These are phyloP conservation scores for Starmera dryadoides DNA, from an alignment of 805 yeast genomes.

Conservation along the genomic window DNA sequence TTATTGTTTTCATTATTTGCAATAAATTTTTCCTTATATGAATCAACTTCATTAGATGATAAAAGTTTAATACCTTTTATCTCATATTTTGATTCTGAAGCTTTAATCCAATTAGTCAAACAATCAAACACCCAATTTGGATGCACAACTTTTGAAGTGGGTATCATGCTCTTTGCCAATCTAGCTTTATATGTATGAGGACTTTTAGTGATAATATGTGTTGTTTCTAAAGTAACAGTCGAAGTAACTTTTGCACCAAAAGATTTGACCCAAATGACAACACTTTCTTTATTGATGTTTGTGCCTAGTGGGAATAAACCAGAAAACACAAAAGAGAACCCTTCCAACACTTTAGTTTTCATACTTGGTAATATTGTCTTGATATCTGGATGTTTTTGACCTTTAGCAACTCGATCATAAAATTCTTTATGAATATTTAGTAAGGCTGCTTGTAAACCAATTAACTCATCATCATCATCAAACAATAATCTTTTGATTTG, in stretches of 20 bases:
- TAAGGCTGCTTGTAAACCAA: slow-evolving; percentile 54
- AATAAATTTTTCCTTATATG: slow-evolving; percentile 23
- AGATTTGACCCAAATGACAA: slow-evolving; percentile 85
- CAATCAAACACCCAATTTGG: slow-evolving; percentile 93
- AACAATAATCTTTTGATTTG: slow-evolving; percentile 48
- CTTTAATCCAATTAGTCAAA: slow-evolving; percentile 68
- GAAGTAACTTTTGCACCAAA: slow-evolving; percentile 84
- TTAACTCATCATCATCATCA: slow-evolving; percentile 79
- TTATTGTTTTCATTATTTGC: slow-evolving; percentile 32
- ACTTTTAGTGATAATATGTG: slow-evolving; percentile 81
- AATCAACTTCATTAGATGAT: slow-evolving; percentile 31
- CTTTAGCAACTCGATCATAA: slow-evolving; percentile 41
- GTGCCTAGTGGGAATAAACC: slow-evolving; percentile 88
- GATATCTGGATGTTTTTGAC: slow-evolving; percentile 54
- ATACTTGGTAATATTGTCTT: slow-evolving; percentile 66
- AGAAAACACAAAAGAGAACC: slow-evolving; percentile 67
- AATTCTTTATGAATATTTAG: slow-evolving; percentile 58
- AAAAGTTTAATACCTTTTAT: slow-evolving; percentile 40
- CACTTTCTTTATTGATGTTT: slow-evolving; percentile 66
- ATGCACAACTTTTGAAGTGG: slow-evolving; percentile 66
- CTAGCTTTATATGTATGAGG: slow-evolving; percentile 81
- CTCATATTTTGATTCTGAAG: slow-evolving; percentile 52
- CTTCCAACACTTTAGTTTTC: slow-evolving; percentile 61
- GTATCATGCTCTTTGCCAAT: slow-evolving; percentile 57
- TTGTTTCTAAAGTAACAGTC: slow-evolving; percentile 64